phyloP scores from a whole-genome alignment of 2,329 filamentous ascomycete species.

The Pseudogymnoascus pannorum region DNA sequence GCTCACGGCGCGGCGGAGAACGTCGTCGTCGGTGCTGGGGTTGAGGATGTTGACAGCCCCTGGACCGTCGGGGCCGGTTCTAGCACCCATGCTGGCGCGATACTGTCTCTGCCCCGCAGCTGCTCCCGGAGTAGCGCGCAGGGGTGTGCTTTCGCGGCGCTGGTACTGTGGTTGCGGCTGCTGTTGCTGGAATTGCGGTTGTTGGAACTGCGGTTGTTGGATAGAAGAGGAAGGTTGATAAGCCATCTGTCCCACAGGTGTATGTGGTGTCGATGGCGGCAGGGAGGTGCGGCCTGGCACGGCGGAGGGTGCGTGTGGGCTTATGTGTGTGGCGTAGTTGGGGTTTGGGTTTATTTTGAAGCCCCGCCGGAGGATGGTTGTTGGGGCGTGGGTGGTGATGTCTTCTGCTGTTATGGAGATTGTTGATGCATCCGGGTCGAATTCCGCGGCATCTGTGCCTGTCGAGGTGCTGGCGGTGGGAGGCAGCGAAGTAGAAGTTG shows the following conservation, averaged over 20 bases:
- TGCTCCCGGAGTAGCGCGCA: constrained; percentile 33
- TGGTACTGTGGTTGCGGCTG: not conserved
- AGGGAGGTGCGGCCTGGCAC: constrained; percentile 26
- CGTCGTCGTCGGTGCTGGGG: too few species aligned
- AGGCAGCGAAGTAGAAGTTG: constrained; percentile 23
- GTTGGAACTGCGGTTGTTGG: constrained; percentile 11
- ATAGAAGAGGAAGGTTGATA: constrained; percentile 30
- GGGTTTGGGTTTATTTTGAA: constrained; percentile 81
- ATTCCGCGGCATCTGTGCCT: constrained; percentile 26
- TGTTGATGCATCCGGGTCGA: constrained; percentile 25
- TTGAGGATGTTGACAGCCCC: too few species aligned
- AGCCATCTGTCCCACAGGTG: constrained; percentile 36
- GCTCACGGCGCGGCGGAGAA: not conserved
- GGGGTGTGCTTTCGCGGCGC: constrained; percentile 31
- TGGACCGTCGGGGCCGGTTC: not conserved
- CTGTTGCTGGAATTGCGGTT: constrained; percentile 23
- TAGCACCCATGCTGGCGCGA: constrained; percentile 19
- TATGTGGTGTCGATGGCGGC: constrained; percentile 26
- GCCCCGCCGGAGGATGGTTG: constrained; percentile 59
- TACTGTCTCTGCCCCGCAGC: constrained; percentile 44
- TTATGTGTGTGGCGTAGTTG: constrained; percentile 65
- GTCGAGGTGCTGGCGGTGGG: constrained; percentile 14
- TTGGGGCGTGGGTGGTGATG: constrained; percentile 55
- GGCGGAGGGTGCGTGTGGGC: constrained; percentile 49
- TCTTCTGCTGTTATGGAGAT: constrained; percentile 26